Conservation (phyloP, 106 monocot species). For the Apostasia shenzhenica region DNA sequence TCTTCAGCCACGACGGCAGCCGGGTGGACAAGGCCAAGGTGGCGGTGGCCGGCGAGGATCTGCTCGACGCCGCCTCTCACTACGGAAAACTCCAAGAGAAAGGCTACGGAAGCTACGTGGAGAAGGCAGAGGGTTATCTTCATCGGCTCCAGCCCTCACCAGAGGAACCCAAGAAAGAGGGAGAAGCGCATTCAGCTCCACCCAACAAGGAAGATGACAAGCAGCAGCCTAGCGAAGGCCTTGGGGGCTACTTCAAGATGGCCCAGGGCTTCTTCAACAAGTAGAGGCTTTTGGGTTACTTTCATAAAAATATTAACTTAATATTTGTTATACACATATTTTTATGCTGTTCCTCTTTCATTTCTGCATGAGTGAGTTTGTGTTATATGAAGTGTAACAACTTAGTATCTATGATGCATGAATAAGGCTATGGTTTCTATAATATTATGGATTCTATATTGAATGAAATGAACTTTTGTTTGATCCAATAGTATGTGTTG, state of each 20-base stretch:
- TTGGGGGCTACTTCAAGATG: neutral
- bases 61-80: conserved; percentile 22
- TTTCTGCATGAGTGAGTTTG: too few relatives aligned
- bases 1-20: conserved; percentile 4
- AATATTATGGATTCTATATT: too few relatives aligned
- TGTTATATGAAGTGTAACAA: too few relatives aligned
- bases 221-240: neutral
- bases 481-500: too few relatives aligned
- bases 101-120: conserved; percentile 31
- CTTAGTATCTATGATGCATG: too few relatives aligned
- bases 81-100: conserved; percentile 29
- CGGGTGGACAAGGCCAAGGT: conserved; percentile 22
- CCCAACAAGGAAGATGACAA: neutral
- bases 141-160: neutral
- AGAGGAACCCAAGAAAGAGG: neutral
- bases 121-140: conserved; percentile 23
- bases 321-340: too few relatives aligned
- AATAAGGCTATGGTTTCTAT: too few relatives aligned
- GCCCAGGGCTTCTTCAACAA: conserved; percentile 3
- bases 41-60: conserved; percentile 22
- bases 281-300: neutral
- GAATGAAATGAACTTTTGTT: too few relatives aligned
- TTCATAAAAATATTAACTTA: too few relatives aligned
- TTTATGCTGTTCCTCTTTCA: too few relatives aligned
- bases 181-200: neutral